A percentile compares a stretch with the other conserved stretches of the same genome.
Conservation (phyloP, 768 basidiomycete genomes). For the Amyloporia xantha region DNA sequence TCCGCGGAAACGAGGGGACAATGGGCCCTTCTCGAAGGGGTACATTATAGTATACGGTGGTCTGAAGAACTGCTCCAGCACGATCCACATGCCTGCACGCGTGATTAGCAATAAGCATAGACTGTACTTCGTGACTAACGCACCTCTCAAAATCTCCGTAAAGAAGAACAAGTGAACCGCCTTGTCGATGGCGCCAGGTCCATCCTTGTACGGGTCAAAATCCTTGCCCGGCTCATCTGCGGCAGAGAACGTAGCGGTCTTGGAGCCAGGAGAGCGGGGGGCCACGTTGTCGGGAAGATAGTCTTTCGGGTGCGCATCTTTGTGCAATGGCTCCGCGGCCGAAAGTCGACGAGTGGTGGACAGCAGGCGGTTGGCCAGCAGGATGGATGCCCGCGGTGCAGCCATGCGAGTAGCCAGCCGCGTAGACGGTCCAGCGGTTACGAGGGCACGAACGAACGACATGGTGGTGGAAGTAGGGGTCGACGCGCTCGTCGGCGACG, state of each 20-base stretch:
- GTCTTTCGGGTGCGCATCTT: constrained; percentile 11
- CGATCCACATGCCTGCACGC: constrained; percentile 91
- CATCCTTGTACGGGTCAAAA: constrained; percentile 64
- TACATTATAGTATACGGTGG: constrained; percentile 99
- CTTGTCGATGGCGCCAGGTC: constrained; percentile 91
- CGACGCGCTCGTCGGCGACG: constrained; percentile 27
- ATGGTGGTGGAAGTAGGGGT: constrained; percentile 39
- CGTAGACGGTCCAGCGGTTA: constrained; percentile 47
- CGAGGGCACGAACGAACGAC: constrained; percentile 49
- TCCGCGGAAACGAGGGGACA: constrained; percentile 96
- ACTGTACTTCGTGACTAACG: constrained; percentile 17
- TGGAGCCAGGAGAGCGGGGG: constrained; percentile 7
- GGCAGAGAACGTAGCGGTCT: constrained; percentile 30
- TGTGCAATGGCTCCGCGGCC: constrained; percentile 16
- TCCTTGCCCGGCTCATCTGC: constrained; percentile 42
- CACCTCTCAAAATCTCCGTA: constrained; percentile 95
- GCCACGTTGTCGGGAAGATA: constrained; percentile 8
- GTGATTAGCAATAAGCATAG: neutral
- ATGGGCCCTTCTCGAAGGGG: constrained; percentile 95
- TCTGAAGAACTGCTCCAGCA: constrained; percentile 84
- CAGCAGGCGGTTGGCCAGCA: constrained; percentile 45
- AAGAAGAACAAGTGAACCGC: constrained; percentile 97
- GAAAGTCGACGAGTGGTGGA: constrained; percentile 31
- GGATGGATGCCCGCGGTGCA: constrained; percentile 26
- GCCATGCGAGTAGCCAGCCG: constrained; percentile 29